Base-by-base conservation (phyloP, 2,329 filamentous ascomycete species). In the Colletotrichum karsti region DNA sequence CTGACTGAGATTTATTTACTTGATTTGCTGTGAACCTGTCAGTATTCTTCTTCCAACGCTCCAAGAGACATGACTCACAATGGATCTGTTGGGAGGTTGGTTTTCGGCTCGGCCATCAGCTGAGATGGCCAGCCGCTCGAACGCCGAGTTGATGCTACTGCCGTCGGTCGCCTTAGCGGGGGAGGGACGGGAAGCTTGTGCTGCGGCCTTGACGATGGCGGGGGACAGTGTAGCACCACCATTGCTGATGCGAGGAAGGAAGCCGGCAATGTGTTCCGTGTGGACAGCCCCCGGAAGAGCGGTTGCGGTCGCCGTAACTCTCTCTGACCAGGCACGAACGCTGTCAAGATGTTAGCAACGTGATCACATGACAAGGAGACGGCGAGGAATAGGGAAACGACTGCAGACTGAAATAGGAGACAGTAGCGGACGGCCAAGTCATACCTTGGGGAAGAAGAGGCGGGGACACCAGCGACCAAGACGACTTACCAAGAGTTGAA, bases 201-300 rank as follows among this genome's bases (percentile, higher is more conserved):
- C 85, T 9, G 85, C 83, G 22, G 86, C 86, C 72, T 87, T 79
- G 18, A 86, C 85, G 26, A 56, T 57, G 9, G 80, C 75, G 63
- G 86, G 88, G 33, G 87, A 84, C 15, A n/a, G n/a, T n/a, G n/a
- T n/a, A n/a, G n/a, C n/a, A n/a, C n/a, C n/a, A n/a, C n/a, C n/a
- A n/a, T n/a, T n/a, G n/a, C n/a, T n/a, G n/a, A n/a, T n/a, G n/a
- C n/a, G n/a, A n/a, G 86, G 87, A 50, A 89, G 76, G 46, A 85
- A 81, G n/a, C 85, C 87, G 28, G 83, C 85, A 7, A 83, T 86
- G 12, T 85, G 88, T 48, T 83, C 84, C 4, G 86, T 84, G 3
- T 85, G 86, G 53, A 89, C 77, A 9, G 85, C 79, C 55, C 85
- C 79, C 10, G 84, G 83, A 48, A 84, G 77, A 7, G 76, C 82